Conservation (phyloP, 1,284 basidiomycete genomes). For the Volvariella surrecta region DNA sequence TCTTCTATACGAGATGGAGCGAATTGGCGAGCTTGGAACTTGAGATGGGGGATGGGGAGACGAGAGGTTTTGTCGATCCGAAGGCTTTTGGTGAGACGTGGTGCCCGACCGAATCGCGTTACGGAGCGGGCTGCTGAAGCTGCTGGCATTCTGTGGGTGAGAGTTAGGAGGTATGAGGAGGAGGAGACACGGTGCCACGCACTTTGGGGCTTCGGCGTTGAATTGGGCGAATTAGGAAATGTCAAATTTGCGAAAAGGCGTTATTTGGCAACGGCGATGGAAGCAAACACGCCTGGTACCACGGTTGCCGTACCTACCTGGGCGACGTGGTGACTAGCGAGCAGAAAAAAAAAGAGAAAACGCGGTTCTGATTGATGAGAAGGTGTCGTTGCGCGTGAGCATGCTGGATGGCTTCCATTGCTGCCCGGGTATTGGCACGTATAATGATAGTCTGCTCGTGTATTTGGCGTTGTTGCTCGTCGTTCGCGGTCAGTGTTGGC, state of each 20-base stretch:
- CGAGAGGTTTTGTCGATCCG: constrained; percentile 36
- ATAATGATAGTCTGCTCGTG: no score
- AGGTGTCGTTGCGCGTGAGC: no score
- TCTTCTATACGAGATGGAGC: constrained; percentile 73
- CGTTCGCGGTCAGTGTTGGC: no score
- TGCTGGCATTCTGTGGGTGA: constrained; percentile 5
- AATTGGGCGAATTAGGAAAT: neutral
- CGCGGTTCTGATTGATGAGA: no score
- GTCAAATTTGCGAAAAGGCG: neutral
- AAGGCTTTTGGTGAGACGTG: constrained; percentile 37
- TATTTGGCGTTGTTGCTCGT: no score
- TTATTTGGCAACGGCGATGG: neutral
- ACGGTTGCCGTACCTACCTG: no score
- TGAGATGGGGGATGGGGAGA: constrained; percentile 61
- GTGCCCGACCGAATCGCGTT: constrained; percentile 37
- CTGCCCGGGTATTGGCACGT: no score
- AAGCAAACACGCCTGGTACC: neutral
- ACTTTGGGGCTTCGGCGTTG: neutral
- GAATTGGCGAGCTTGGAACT: constrained; percentile 58
- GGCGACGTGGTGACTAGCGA: no score
- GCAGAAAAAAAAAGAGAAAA: no score
- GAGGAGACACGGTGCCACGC: neutral
- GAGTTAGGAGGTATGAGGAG: neutral
- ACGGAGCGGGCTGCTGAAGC: constrained; percentile 17
- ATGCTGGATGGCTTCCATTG: no score